These are phyloP conservation scores for Alternaria conjuncta DNA, from an alignment of 2,329 filamentous ascomycete species.

Conservation along the genomic window DNA sequence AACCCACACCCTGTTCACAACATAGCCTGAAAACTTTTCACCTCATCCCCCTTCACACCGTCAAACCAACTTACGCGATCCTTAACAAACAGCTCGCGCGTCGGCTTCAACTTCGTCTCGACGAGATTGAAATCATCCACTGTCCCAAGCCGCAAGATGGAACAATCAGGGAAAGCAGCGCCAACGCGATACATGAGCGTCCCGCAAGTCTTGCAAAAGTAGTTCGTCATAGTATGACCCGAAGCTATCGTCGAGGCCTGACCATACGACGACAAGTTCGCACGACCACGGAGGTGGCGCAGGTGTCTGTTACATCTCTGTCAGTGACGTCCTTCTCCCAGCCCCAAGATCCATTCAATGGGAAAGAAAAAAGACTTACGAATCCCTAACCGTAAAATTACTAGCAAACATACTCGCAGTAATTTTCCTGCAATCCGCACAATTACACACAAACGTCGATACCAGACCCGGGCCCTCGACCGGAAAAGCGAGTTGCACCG, in stretches of 20 bases:
- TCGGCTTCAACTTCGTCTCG: conserved; percentile 63
- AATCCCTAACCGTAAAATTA: conserved; percentile 60
- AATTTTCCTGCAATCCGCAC: conserved; percentile 67
- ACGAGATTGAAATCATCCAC: conserved; percentile 67
- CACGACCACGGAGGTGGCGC: conserved; percentile 58
- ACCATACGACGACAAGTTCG: conserved; percentile 55
- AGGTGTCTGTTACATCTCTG: conserved; percentile 32
- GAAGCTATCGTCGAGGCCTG: conserved; percentile 39
- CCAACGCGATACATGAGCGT: conserved; percentile 65
- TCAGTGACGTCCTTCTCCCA: too few relatives aligned
- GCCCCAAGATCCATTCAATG: too few relatives aligned
- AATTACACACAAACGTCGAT: conserved; percentile 66
- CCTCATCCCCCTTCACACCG: conserved; percentile 2
- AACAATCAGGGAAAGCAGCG: conserved; percentile 53
- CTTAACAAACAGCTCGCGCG: conserved; percentile 60
- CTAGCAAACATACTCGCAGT: conserved; percentile 66
- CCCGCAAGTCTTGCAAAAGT: conserved; percentile 67
- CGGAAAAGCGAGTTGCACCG: conserved; percentile 45
- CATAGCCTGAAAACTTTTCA: conserved; percentile 4
- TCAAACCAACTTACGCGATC: conserved; percentile 59
- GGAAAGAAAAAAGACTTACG: conserved; percentile 33
- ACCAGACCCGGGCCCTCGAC: conserved; percentile 55
- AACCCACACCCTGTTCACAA: not conserved
- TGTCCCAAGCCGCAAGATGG: conserved; percentile 63
- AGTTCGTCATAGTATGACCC: conserved; percentile 61